Evolutionary conservation across 768 basidiomycete species (phyloP).

Genomic region (Suillus fuscotomentosus): DNA sequence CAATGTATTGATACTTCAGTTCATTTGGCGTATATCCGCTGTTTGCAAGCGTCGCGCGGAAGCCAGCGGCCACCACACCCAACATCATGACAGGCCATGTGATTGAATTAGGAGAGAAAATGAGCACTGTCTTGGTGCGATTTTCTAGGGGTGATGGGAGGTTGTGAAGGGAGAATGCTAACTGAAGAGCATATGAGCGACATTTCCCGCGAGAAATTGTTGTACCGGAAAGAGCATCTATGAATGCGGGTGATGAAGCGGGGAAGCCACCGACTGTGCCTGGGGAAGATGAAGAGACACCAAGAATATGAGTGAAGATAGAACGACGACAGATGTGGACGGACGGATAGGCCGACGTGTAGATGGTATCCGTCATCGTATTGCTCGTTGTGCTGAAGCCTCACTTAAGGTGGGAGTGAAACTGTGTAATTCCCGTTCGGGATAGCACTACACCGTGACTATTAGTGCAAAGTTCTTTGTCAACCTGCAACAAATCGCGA

Average conservation of each 20-base stretch:
- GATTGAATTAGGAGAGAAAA: conserved; percentile 71
- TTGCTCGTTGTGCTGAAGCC: neutral
- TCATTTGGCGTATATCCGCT: conserved; percentile 67
- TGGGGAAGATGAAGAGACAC: conserved; percentile 15
- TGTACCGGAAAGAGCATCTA: conserved; percentile 62
- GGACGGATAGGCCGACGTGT: conserved; percentile 20
- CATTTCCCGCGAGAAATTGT: conserved; percentile 56
- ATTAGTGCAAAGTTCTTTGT: neutral
- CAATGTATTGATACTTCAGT: conserved; percentile 66
- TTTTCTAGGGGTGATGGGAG: conserved; percentile 39
- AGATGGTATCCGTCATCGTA: conserved; percentile 17
- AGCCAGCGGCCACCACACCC: conserved; percentile 57
- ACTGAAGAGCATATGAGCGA: conserved; percentile 49
- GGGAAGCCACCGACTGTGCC: conserved; percentile 42
- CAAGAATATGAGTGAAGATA: conserved; percentile 31
- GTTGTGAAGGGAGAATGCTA: conserved; percentile 57
- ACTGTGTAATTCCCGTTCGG: neutral
- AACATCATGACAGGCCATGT: conserved; percentile 49
- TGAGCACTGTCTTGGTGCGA: conserved; percentile 48
- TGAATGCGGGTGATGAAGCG: conserved; percentile 50
- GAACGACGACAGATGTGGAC: conserved; percentile 25
- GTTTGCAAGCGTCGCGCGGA: conserved; percentile 73
- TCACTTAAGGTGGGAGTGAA: neutral
- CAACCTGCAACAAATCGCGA: neutral
- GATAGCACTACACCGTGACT: neutral